These are phyloP conservation scores for Isochrysis galbana DNA, from an alignment of 78 protist species.

Conservation along the genomic window DNA sequence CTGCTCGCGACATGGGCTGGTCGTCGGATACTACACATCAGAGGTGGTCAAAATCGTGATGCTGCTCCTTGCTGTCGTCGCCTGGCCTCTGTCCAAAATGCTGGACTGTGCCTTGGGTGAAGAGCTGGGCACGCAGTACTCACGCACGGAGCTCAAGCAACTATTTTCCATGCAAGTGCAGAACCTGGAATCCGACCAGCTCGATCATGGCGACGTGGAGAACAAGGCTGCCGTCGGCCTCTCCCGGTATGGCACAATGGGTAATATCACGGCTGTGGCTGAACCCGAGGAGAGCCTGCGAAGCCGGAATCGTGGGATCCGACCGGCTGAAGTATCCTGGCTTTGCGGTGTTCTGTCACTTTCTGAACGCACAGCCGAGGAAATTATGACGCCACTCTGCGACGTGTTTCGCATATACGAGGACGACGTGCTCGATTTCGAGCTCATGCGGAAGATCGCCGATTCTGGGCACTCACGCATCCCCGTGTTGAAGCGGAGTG, in stretches of 20 bases:
- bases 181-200: not conserved
- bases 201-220: too few relatives aligned
- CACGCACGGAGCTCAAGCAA: not conserved
- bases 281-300: too few relatives aligned
- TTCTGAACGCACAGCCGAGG: not conserved
- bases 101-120: slow-evolving; percentile 83
- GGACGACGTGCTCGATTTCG: slow-evolving; percentile 54
- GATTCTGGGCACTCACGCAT: slow-evolving; percentile 79
- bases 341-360: not conserved
- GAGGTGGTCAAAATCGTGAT: slow-evolving; percentile 66
- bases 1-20: slow-evolving; percentile 74
- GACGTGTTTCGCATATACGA: not conserved
- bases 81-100: slow-evolving; percentile 74
- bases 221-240: too few relatives aligned
- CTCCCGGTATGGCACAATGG: too few relatives aligned
- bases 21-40: slow-evolving; percentile 65
- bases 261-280: too few relatives aligned
- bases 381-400: not conserved
- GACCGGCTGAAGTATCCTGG: not conserved
- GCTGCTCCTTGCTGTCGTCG: slow-evolving; percentile 49
- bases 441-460: slow-evolving; percentile 51
- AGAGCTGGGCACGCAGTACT: slow-evolving; percentile 72
- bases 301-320: not conserved
- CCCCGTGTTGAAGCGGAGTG: slow-evolving; percentile 72
- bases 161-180: not conserved